Percentiles rank a stretch among this genome's conserved stretches.
phyloP scores from a whole-genome alignment of 176 grass and related monocot species.

The maize (Zea mays) region Zm-B73-REFERENCE-NAM-5.0 NC_050104.1:126077501-126078000 shows the following conservation, averaged over 20 bases:
- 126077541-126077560: conserved; percentile 15
- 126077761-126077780: conserved; percentile 12
- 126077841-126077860: conserved; percentile 17
- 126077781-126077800: conserved; percentile 9
- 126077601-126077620: conserved; percentile 35
- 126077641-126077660: conserved; percentile 25
- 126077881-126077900: conserved; percentile 22
- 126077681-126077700: conserved; percentile 32
- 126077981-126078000: background rate
- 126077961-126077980: background rate
- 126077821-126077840: conserved; percentile 23
- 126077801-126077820: conserved; percentile 27
- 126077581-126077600: conserved; percentile 20
- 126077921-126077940: background rate
- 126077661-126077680: conserved; percentile 17
- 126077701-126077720: conserved; percentile 40
- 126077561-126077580: conserved; percentile 20
- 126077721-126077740: conserved; percentile 1
- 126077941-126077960: conserved; percentile 3
- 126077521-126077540: conserved; percentile 14
- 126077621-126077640: conserved; percentile 6
- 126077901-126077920: background rate
- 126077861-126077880: background rate
- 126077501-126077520: conserved; percentile 28
- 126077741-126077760: background rate